These are phyloP conservation scores for Phylloporus scabripes DNA, from an alignment of 768 basidiomycete species.

Conservation along the genomic window DNA sequence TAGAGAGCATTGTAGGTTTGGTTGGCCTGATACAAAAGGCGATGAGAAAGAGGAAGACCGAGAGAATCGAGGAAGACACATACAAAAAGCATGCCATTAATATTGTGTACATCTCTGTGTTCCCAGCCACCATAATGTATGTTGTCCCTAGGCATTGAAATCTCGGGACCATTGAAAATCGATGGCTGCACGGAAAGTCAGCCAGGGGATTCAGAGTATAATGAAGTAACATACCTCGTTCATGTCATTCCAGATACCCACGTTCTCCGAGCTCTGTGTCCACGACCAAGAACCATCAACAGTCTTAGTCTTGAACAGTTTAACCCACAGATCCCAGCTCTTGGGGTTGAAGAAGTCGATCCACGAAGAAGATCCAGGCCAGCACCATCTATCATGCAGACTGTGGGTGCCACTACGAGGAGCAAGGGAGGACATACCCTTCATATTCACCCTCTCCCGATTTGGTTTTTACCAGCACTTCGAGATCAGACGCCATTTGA, in stretches of 20 bases:
- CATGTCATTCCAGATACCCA: conserved; percentile 99
- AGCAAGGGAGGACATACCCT: conserved; percentile 38
- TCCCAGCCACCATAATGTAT: conserved; percentile 96
- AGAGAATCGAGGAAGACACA: conserved; percentile 20
- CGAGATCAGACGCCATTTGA: conserved; percentile 76
- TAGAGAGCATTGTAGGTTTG: conserved; percentile 76
- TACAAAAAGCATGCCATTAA: conserved; percentile 93
- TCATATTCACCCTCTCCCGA: conserved; percentile 84
- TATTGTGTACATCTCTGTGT: conserved; percentile 94
- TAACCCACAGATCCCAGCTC: conserved; percentile 88
- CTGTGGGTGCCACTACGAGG: background rate
- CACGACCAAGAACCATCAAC: conserved; percentile 62
- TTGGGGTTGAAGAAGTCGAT: conserved; percentile 94
- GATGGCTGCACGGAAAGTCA: conserved; percentile 58
- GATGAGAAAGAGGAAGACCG: background rate
- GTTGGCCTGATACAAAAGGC: conserved; percentile 54
- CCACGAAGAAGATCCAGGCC: conserved; percentile 96
- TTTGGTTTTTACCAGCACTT: conserved; percentile 74
- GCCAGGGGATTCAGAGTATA: background rate
- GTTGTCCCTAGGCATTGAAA: conserved; percentile 70
- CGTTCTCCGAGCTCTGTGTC: conserved; percentile 72
- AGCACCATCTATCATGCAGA: conserved; percentile 65
- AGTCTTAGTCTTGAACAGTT: conserved; percentile 64
- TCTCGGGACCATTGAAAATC: conserved; percentile 98
- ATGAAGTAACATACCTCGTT: conserved; percentile 66